Percentiles rank a stretch among this genome's conserved stretches.
These are phyloP conservation scores for Trametes punicea DNA, from an alignment of 768 basidiomycete species.

Conservation along the genomic window DNA sequence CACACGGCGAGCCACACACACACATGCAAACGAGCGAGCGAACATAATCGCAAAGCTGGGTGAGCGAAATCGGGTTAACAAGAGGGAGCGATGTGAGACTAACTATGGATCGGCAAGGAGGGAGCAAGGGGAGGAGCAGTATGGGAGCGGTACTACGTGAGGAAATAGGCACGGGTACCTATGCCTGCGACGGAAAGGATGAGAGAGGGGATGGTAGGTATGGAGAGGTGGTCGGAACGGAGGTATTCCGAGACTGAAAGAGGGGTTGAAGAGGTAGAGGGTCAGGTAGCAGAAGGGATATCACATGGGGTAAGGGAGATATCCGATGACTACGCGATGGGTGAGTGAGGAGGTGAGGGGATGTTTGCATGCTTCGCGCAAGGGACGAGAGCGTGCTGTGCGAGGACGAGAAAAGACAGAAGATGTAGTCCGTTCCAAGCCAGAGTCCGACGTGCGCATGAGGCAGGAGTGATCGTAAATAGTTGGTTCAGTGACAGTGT, in stretches of 20 bases:
- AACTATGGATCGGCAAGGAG: not conserved
- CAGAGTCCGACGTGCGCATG: constrained; percentile 15
- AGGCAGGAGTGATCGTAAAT: constrained; percentile 9
- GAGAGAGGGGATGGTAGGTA: too few species aligned
- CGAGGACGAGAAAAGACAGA: not conserved
- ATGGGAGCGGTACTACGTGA: not conserved
- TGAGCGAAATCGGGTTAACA: not conserved
- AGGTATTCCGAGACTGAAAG: too few species aligned
- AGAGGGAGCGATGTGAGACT: not conserved
- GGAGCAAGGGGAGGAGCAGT: not conserved
- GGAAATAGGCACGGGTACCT: too few species aligned
- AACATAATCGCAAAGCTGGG: not conserved
- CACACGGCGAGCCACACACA: not conserved
- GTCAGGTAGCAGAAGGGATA: too few species aligned
- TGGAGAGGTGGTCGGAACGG: not conserved
- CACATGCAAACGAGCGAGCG: not conserved
- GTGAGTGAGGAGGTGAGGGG: not conserved
- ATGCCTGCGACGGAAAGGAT: too few species aligned
- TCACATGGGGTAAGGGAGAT: not conserved
- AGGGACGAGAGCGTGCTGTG: not conserved
- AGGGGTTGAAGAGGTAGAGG: not conserved
- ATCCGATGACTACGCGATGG: not conserved
- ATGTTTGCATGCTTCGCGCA: too few species aligned
- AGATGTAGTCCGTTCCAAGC: constrained; percentile 14
- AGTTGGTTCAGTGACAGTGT: not conserved